Conservation (phyloP, 2,329 filamentous ascomycete genomes). For the Claviceps africana region DNA sequence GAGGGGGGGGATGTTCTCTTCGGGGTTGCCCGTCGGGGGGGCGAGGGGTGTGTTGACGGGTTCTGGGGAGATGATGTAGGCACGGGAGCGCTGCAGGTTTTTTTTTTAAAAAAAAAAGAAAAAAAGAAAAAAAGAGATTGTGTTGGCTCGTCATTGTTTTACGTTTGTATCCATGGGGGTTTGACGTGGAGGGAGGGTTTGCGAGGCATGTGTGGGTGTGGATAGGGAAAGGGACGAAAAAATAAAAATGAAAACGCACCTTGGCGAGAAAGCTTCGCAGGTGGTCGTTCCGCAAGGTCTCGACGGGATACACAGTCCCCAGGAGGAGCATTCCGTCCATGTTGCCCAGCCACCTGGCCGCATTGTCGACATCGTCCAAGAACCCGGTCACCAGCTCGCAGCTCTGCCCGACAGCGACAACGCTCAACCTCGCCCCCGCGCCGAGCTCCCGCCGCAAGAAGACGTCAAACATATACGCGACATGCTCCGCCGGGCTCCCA, state of each 20-base stretch:
- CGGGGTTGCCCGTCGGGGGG: conserved; percentile 33
- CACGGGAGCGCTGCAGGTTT: conserved; percentile 38
- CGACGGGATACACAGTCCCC: conserved; percentile 29
- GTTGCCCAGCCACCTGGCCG: conserved; percentile 27
- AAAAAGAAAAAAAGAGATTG: no score
- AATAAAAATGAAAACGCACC: conserved; percentile 28
- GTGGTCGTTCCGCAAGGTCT: conserved; percentile 25
- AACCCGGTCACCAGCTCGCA: conserved; percentile 44
- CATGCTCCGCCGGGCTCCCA: conserved; percentile 41
- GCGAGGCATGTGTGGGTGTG: not conserved
- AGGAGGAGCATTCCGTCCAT: conserved; percentile 36
- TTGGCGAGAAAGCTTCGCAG: conserved; percentile 38
- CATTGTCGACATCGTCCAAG: conserved; percentile 41
- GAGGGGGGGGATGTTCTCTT: conserved; percentile 26
- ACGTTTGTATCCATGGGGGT: no score
- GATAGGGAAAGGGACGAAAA: not conserved
- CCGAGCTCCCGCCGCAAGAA: conserved; percentile 39
- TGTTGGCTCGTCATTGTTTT: no score
- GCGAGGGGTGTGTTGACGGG: conserved; percentile 39
- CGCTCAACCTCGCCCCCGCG: conserved; percentile 42
- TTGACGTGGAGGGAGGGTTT: no score
- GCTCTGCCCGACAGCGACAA: conserved; percentile 59
- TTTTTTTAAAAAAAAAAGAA: not conserved
- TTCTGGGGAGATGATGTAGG: conserved; percentile 41
- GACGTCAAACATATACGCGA: conserved; percentile 50